Base-by-base conservation (phyloP, 2,329 filamentous ascomycete genomes). In the Penicillium frequentans region DNA sequence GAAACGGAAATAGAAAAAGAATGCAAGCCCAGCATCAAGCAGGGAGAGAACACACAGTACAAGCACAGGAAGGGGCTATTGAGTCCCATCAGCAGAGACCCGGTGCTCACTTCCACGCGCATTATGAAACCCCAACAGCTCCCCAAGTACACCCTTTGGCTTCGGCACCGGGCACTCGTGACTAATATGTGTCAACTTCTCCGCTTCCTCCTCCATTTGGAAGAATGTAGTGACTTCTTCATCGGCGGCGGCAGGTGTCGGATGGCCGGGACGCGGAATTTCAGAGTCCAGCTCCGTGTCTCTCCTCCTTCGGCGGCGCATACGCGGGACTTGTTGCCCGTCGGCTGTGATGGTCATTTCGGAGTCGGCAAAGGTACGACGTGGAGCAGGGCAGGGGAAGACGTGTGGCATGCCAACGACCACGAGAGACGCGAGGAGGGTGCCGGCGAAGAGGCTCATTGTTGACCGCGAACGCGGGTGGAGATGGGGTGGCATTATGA, bases 391-490 rank as follows among this genome's bases (percentile, higher is more conserved):
- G 72, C 95, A 99, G 1, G 95, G 95, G 19, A 99, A 84, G 29
- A 96, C 72, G 74, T 99, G 95, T 23, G 95, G 95, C 45, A 96
- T 81, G 29, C 86, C 91, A 52, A 99, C 95, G 60, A 99, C 93
- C 62, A 96, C 84, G 75, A 99, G 96, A 66, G 90, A 95, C 31
- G 92, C 87, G 61, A 90, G 83, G 54, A 98, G 84, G 1, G 93
- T 98, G n/a, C 90, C 91, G 50, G 91, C 92, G 79, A 99, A 99
- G 59, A 99, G 88, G 46, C 92, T 95, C 55, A 90, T 93, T 67
- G 95, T 99, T 79, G 91, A 90, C 68, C 91, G 88, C 65, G 93
- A 98, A 75, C 93, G 88, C 33, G 95, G 95, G 75, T 99, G 95
- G 43, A 99, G 87, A 77, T 93, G 81, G 42, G 86, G 90, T 69